These are phyloP conservation scores for Globisporangium cederbergense DNA, from an alignment of 352 stramenopile genomes.

Conservation along the genomic window DNA sequence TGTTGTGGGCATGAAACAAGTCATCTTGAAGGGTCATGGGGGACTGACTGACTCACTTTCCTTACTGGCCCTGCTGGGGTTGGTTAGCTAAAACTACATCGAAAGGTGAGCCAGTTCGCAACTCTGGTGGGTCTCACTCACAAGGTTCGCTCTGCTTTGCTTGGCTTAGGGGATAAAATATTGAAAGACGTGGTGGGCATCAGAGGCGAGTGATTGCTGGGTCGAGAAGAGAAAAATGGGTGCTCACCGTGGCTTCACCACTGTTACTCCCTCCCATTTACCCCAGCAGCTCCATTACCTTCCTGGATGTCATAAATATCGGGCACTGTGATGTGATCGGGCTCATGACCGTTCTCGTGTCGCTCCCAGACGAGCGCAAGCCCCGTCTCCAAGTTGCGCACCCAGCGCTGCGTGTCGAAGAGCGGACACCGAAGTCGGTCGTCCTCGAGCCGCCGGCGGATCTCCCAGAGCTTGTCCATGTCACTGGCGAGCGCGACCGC, in stretches of 20 bases:
- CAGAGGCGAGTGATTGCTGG: background rate
- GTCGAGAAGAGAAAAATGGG: background rate
- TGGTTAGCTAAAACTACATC: constrained; percentile 4
- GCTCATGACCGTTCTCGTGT: constrained; percentile 57
- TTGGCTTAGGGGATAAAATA: background rate
- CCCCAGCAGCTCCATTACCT: background rate
- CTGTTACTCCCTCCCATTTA: background rate
- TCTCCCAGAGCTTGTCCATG: constrained; percentile 74
- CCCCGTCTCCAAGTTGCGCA: constrained; percentile 82
- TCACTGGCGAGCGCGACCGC: constrained; percentile 88
- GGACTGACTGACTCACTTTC: too few species aligned
- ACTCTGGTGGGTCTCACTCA: background rate
- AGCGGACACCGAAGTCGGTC: constrained; percentile 58
- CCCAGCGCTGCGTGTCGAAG: constrained; percentile 82
- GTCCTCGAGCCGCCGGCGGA: constrained; percentile 73
- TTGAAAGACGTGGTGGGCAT: background rate
- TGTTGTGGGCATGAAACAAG: background rate
- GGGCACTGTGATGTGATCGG: constrained; percentile 78
- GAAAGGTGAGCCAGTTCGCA: background rate
- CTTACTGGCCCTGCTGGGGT: background rate
- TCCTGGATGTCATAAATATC: constrained; percentile 58
- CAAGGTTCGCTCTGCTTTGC: background rate
- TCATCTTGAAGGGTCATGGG: background rate
- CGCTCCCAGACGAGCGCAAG: constrained; percentile 68
- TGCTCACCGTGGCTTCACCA: background rate